Conservation (phyloP, 768 basidiomycete genomes). For the Austroboletus eburneus region DNA sequence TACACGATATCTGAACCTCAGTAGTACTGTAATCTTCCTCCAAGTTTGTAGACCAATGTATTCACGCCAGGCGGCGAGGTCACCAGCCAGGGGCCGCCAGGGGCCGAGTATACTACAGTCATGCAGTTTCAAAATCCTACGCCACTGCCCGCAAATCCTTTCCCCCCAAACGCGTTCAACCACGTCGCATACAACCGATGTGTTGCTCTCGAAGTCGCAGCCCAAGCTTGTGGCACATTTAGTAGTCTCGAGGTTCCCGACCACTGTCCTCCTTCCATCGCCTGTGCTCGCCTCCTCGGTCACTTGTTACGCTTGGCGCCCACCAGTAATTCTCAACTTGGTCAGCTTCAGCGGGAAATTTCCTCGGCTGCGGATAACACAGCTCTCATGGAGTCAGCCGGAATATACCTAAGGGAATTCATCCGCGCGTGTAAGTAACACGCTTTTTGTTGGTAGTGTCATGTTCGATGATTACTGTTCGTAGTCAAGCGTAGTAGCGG, state of each 20-base stretch:
- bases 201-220: background rate
- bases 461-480: no score
- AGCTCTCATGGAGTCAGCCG: background rate
- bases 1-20: no score
- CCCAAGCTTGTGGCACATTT: background rate
- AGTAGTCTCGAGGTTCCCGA: background rate
- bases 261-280: background rate
- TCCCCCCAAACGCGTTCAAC: background rate
- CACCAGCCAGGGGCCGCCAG: no score
- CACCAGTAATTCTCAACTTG: background rate
- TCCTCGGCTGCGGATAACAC: background rate
- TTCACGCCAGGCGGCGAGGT: no score
- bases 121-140: no score
- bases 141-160: background rate
- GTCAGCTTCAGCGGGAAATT: conserved; percentile 3
- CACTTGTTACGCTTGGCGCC: conserved; percentile 1
- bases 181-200: background rate
- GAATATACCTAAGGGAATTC: background rate
- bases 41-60: no score
- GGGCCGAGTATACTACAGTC: no score
- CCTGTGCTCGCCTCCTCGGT: conserved; percentile 2
- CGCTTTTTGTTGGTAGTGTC: background rate
- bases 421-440: background rate
- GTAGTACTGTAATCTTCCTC: no score
- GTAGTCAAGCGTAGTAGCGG: background rate